phyloP scores from a whole-genome alignment of 2,329 filamentous ascomycete species.

The Talaromyces sp. region DNA sequence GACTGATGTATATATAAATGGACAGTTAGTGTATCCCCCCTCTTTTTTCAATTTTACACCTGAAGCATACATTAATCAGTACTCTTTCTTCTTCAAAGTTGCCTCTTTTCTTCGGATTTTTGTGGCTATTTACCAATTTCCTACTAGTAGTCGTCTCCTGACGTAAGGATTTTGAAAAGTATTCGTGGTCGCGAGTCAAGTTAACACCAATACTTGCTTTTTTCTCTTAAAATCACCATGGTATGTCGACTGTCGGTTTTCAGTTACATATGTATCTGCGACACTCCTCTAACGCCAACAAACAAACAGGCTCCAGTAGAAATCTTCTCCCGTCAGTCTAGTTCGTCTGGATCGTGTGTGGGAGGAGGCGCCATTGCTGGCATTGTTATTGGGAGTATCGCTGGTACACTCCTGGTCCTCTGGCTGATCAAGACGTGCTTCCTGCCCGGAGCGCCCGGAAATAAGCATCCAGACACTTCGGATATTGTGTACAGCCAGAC shows the following conservation, averaged over 20 bases:
- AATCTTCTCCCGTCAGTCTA: conserved; percentile 3
- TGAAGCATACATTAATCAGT: neutral
- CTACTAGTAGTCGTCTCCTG: neutral
- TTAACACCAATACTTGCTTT: neutral
- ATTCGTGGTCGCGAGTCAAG: neutral
- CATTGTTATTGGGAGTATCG: conserved; percentile 37
- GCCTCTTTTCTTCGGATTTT: neutral
- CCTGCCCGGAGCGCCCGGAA: conserved; percentile 18
- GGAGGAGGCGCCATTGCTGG: conserved; percentile 34
- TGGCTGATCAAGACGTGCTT: conserved; percentile 31
- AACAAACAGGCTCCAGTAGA: neutral
- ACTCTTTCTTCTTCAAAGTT: neutral
- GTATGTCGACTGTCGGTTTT: neutral
- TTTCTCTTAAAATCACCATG: neutral
- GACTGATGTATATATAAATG: neutral
- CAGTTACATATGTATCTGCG: neutral
- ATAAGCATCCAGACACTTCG: conserved; percentile 19
- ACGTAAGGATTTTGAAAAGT: neutral
- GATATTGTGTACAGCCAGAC: conserved; percentile 16
- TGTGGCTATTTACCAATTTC: no score
- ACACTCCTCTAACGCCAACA: neutral
- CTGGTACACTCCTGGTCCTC: conserved; percentile 29
- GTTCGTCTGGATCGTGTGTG: conserved; percentile 25
- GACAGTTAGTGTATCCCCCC: neutral
- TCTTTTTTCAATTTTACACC: neutral